Conservation (phyloP, 257 asterid species). For the Coffea canephora region DNA sequence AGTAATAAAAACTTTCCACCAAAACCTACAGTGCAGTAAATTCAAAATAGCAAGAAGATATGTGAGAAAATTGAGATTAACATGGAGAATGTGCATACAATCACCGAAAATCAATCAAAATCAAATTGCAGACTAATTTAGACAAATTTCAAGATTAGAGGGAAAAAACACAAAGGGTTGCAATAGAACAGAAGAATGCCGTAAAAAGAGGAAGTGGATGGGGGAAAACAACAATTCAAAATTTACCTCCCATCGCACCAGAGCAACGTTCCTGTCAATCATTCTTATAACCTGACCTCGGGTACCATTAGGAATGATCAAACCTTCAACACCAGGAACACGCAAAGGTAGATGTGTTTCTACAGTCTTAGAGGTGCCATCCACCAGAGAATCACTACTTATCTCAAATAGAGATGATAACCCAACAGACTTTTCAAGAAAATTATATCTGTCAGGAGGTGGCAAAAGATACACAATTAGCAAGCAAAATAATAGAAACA, state of each 20-base stretch:
- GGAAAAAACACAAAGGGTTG: background rate
- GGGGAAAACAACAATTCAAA: background rate
- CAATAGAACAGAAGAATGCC: background rate
- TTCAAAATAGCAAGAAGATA: background rate
- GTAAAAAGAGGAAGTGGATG: slow-evolving; percentile 7
- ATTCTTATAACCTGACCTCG: slow-evolving; percentile 79
- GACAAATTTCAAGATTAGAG: background rate
- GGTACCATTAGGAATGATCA: slow-evolving; percentile 71
- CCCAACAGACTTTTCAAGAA: slow-evolving; percentile 79
- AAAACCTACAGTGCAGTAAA: background rate
- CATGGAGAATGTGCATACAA: background rate
- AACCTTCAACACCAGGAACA: slow-evolving; percentile 73
- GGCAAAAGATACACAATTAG: slow-evolving; percentile 9
- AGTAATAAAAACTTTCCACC: background rate
- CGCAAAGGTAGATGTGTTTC: slow-evolving; percentile 47
- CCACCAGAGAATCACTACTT: slow-evolving; percentile 46
- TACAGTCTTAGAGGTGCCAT: slow-evolving; percentile 51
- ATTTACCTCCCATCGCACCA: slow-evolving; percentile 96
- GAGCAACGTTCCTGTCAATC: slow-evolving; percentile 57
- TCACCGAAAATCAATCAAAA: slow-evolving; percentile 6
- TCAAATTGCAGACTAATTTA: background rate
- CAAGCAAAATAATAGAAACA: slow-evolving; percentile 3
- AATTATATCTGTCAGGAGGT: slow-evolving; percentile 64
- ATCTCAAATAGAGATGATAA: slow-evolving; percentile 76
- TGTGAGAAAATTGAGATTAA: background rate